Percentiles rank a stretch among this genome's conserved stretches.
These are phyloP conservation scores for Colletotrichum incanum DNA, from an alignment of 2,329 filamentous ascomycete genomes.

Conservation along the genomic window DNA sequence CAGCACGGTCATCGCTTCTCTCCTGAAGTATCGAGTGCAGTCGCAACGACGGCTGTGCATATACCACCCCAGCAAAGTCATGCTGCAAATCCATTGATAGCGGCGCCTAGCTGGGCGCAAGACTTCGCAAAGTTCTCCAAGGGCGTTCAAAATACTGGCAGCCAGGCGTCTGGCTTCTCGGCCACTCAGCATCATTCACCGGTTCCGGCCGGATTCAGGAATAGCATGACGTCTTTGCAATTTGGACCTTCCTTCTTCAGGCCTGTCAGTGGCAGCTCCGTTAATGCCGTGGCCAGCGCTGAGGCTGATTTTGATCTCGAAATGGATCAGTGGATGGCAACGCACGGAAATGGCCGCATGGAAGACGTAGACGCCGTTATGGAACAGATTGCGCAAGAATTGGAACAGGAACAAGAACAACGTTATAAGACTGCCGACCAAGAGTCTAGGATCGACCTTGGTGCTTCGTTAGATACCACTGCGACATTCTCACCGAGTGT, in stretches of 20 bases:
- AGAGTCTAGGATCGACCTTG: not conserved
- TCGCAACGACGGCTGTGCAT: too few relatives aligned
- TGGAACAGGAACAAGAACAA: slow-evolving; percentile 51
- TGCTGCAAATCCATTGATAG: too few relatives aligned
- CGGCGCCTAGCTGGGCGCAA: slow-evolving; percentile 34
- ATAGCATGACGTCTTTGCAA: not conserved
- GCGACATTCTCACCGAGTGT: not conserved
- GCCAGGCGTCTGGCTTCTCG: not conserved
- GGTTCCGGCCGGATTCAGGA: not conserved
- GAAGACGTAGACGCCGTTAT: slow-evolving; percentile 60
- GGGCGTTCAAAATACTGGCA: not conserved
- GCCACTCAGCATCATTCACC: not conserved
- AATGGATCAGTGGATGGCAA: slow-evolving; percentile 59
- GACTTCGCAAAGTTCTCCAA: slow-evolving; percentile 29
- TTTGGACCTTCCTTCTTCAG: not conserved
- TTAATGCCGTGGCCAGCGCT: not conserved
- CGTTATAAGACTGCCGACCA: not conserved
- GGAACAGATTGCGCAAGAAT: slow-evolving; percentile 60
- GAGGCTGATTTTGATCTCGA: slow-evolving; percentile 59
- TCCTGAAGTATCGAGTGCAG: not conserved
- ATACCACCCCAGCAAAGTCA: not conserved
- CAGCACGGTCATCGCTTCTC: not conserved
- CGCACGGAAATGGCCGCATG: slow-evolving; percentile 53
- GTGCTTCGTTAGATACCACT: not conserved
- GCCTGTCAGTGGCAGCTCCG: not conserved